Evolutionary conservation across 768 basidiomycete genomes (phyloP).

Genomic region (Phaeotremella skinneri): DNA sequence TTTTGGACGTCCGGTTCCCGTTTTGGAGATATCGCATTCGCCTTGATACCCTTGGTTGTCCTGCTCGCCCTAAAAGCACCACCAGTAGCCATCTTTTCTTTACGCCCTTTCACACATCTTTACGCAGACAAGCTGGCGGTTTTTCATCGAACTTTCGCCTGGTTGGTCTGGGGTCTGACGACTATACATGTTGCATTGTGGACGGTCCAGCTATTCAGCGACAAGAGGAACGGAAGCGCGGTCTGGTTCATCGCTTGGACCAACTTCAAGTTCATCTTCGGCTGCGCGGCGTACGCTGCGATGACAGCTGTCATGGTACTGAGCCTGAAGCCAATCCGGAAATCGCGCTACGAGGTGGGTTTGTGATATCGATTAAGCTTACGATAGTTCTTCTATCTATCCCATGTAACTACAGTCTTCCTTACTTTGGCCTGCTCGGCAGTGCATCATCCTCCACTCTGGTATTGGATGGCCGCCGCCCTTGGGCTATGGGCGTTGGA

Average conservation of each 20-base stretch:
- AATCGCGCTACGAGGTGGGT: conserved; percentile 50
- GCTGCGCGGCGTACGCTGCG: conserved; percentile 55
- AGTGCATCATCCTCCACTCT: conserved; percentile 66
- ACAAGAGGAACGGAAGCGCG: conserved; percentile 55
- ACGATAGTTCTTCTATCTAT: conserved; percentile 66
- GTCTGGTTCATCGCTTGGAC: conserved; percentile 59
- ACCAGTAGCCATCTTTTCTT: conserved; percentile 67
- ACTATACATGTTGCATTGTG: conserved; percentile 65
- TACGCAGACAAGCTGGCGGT: conserved; percentile 72
- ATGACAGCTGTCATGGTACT: conserved; percentile 48
- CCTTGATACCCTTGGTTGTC: conserved; percentile 67
- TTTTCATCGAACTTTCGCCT: conserved; percentile 69
- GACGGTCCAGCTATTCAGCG: conserved; percentile 64
- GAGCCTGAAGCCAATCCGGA: conserved; percentile 41
- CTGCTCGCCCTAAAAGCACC: conserved; percentile 67
- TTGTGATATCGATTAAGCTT: conserved; percentile 35
- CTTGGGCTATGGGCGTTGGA: conserved; percentile 65
- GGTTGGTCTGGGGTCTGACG: conserved; percentile 66
- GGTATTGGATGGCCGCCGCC: conserved; percentile 68
- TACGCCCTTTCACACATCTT: conserved; percentile 63
- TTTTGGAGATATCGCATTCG: conserved; percentile 68
- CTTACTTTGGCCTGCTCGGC: conserved; percentile 63
- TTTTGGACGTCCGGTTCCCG: conserved; percentile 71
- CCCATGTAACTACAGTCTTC: conserved; percentile 65
- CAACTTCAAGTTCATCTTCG: conserved; percentile 65